These are phyloP conservation scores for Ophiostoma sp. DNA, from an alignment of 2,329 filamentous ascomycete genomes.

Conservation along the genomic window DNA sequence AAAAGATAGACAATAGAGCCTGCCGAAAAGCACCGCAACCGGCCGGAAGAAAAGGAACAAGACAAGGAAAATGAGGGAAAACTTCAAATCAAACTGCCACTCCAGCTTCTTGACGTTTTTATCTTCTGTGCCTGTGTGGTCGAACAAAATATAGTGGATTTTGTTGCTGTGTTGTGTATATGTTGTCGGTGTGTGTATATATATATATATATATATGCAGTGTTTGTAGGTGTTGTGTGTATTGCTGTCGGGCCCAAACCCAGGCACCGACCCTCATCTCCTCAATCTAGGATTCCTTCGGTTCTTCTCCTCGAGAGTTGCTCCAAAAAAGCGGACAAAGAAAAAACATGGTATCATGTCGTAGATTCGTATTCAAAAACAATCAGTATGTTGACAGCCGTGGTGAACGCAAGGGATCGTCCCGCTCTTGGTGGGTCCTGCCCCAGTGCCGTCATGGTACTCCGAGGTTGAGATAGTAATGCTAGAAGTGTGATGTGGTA, in stretches of 20 bases:
- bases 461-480: not conserved
- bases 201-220: too few relatives aligned
- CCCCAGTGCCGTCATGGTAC: not conserved
- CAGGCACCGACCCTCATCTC: not conserved
- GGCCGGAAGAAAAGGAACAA: not conserved
- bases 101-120: not conserved
- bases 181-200: not conserved
- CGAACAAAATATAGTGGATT: not conserved
- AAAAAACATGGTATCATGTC: slow-evolving; percentile 31
- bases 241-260: not conserved
- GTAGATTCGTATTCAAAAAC: slow-evolving; percentile 29
- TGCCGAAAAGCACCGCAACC: not conserved
- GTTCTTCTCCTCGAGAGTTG: not conserved
- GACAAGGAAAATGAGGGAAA: not conserved
- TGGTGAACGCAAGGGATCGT: not conserved
- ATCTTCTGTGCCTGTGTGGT: not conserved
- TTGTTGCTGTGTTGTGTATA: not conserved
- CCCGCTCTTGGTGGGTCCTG: slow-evolving; percentile 16
- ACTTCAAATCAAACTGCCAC: not conserved
- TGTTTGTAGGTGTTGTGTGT: not conserved
- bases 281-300: not conserved
- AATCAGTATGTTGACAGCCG: not conserved
- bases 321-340: slow-evolving; percentile 10
- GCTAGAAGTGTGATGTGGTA: not conserved
- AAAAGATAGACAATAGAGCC: not conserved